Conservation (phyloP, 2,329 filamentous ascomycete species). For the Helicocarpus griseus region DNA sequence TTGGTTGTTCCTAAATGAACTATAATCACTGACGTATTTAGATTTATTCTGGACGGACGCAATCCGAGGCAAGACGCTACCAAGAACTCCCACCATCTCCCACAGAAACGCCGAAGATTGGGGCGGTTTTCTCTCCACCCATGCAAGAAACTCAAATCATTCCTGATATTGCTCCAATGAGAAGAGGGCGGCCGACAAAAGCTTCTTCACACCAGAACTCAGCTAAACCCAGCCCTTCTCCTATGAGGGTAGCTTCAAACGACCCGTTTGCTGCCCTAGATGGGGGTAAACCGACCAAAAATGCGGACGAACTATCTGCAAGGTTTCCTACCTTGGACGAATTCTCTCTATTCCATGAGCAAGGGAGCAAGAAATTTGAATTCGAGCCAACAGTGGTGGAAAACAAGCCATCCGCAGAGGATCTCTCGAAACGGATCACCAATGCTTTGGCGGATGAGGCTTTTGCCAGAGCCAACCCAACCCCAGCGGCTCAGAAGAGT, state of each 20-base stretch:
- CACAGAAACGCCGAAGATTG: slow-evolving; percentile 54
- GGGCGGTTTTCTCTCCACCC: slow-evolving; percentile 72
- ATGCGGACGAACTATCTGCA: slow-evolving; percentile 69
- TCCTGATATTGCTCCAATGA: slow-evolving; percentile 89
- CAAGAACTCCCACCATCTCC: slow-evolving; percentile 51
- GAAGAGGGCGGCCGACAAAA: slow-evolving; percentile 65
- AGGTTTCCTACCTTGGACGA: slow-evolving; percentile 88
- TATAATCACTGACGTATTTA: slow-evolving; percentile 23
- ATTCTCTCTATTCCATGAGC: slow-evolving; percentile 80
- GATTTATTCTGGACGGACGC: slow-evolving; percentile 61
- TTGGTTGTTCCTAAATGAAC: slow-evolving; percentile 1
- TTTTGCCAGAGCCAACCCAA: slow-evolving; percentile 47
- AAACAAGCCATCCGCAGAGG: slow-evolving; percentile 36
- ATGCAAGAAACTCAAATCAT: slow-evolving; percentile 61
- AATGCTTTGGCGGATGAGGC: slow-evolving; percentile 76
- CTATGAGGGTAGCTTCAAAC: slow-evolving; percentile 56
- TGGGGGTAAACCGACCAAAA: slow-evolving; percentile 47
- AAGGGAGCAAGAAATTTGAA: slow-evolving; percentile 72
- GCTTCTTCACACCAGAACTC: slow-evolving; percentile 37
- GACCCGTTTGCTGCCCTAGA: slow-evolving; percentile 93
- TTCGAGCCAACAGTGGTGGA: slow-evolving; percentile 55
- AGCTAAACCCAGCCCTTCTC: slow-evolving; percentile 55
- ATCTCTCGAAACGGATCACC: slow-evolving; percentile 57
- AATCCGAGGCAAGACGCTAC: slow-evolving; percentile 53
- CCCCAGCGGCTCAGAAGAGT: slow-evolving; percentile 22